Evolutionary conservation across 208 protist species (phyloP), one percentile per base, ranked within the genome.

Genomic region (Wallacemonas sp.): DNA sequence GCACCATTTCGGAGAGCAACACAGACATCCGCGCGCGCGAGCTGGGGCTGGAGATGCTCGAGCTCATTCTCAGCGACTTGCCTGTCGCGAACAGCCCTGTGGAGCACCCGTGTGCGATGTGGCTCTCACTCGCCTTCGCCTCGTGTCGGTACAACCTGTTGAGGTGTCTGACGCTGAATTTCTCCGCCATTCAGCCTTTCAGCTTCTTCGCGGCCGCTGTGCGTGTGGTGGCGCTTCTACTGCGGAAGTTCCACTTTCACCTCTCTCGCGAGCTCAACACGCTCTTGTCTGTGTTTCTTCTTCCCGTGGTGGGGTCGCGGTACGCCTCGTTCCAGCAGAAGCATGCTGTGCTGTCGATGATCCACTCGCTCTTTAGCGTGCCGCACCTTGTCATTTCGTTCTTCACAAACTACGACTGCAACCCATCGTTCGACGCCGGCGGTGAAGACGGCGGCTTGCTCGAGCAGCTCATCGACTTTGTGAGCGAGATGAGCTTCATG

Each of bases 391-490:
- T 84, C 61, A 72, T 95, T 22, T 85, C 83, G 2, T 85, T 86
- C 57, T 93, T 89, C 62, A 78, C 92, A 39, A 95, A 95, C 69
- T 92, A 93, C 64, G 90, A 95, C 63, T 93, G 86, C 74, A 91
- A 85, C 66, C 85, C 86, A 1, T 63, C 64, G 44, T 91, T 92
- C 73, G 90, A 93, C 64, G 54, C 83, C n/a, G 78, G 58, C 19
- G 79, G 67, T 1, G 64, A 79, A 54, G 86, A 85, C 52, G 83
- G 86, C 36, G 89, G 82, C 45, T 83, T 93, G 83, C 57, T 93
- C n/a, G 78, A 91, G 70, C 58, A 86, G 29, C 58, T 95, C 29
- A 68, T 92, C 30, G 78, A 87, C 54, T 89, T 92, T 77, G 71
- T 93, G 36, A 63, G 71, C 27, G 79, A 83, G 60, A 81, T 89